Conservation (phyloP, 2,329 filamentous ascomycete species). For the Juglanconis juglandina region DNA sequence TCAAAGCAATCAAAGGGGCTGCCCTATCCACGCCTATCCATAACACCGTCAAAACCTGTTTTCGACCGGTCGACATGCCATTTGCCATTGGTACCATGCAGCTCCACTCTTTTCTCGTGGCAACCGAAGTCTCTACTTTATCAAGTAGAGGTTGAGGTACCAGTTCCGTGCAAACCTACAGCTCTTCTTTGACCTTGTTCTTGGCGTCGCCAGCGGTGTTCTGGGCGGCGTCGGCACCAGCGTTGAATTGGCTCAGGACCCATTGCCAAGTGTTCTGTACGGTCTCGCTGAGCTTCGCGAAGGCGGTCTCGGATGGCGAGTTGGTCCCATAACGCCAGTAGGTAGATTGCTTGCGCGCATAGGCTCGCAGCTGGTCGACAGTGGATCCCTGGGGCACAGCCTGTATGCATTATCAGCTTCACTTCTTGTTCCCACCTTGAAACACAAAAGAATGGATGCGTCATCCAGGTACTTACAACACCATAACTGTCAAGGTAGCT, state of each 20-base stretch:
- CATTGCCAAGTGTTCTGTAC: conserved; percentile 49
- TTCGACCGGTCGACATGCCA: neutral
- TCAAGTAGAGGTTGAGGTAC: neutral
- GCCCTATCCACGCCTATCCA: neutral
- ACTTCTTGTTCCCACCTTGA: too few species aligned
- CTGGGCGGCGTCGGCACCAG: conserved; percentile 47
- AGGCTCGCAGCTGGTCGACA: conserved; percentile 65
- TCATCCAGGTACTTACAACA: conserved; percentile 41
- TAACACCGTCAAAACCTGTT: neutral
- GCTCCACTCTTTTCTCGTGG: neutral
- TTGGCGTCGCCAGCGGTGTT: conserved; percentile 41
- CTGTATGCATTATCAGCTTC: conserved; percentile 25
- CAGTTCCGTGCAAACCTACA: conserved; percentile 35
- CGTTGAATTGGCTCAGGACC: conserved; percentile 45
- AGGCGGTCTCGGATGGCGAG: conserved; percentile 61
- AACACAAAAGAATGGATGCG: too few species aligned
- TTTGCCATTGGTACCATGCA: neutral
- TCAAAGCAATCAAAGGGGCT: neutral
- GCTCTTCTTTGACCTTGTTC: conserved; percentile 44
- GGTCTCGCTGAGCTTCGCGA: conserved; percentile 57
- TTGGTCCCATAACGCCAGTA: conserved; percentile 76
- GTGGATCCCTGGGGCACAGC: conserved; percentile 64
- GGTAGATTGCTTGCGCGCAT: conserved; percentile 68
- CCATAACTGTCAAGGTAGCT: conserved; percentile 77
- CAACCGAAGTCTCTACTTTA: neutral